These are phyloP conservation scores for Paratinospora sagittata DNA, from an alignment of 164 flowering plant genomes.

Conservation along the genomic window DNA sequence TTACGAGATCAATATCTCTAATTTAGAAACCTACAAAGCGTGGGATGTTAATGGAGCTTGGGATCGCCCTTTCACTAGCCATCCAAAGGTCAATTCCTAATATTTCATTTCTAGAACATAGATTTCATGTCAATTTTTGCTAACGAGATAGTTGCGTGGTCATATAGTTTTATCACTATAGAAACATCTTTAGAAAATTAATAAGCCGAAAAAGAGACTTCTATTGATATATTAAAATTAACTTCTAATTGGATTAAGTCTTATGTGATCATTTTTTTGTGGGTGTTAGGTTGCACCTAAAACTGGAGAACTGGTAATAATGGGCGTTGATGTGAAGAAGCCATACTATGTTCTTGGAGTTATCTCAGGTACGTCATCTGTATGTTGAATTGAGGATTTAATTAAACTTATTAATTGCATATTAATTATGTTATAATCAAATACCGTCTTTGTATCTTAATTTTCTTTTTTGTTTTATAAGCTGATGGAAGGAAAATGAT, in stretches of 20 bases:
- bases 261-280: neutral
- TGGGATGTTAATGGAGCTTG: conserved; percentile 18
- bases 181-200: too few relatives aligned
- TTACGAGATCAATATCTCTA: conserved; percentile 10
- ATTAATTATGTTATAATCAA: too few relatives aligned
- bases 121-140: too few relatives aligned
- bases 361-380: conserved; percentile 38
- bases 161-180: too few relatives aligned
- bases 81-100: conserved; percentile 17
- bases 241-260: too few relatives aligned
- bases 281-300: conserved; percentile 29
- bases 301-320: conserved; percentile 53
- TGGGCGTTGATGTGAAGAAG: conserved; percentile 39
- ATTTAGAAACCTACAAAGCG: neutral
- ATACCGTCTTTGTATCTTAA: too few relatives aligned
- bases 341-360: conserved; percentile 52
- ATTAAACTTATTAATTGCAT: neutral
- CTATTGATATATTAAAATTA: too few relatives aligned
- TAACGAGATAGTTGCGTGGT: too few relatives aligned
- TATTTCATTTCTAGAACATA: neutral
- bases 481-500: conserved; percentile 17
- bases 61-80: conserved; percentile 21
- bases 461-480: neutral
- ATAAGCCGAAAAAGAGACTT: too few relatives aligned
- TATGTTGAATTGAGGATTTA: neutral